Percentiles rank a stretch among this genome's conserved stretches.
Conservation (phyloP, 352 stramenopile genomes). For the Phytophthora cajani region DNA sequence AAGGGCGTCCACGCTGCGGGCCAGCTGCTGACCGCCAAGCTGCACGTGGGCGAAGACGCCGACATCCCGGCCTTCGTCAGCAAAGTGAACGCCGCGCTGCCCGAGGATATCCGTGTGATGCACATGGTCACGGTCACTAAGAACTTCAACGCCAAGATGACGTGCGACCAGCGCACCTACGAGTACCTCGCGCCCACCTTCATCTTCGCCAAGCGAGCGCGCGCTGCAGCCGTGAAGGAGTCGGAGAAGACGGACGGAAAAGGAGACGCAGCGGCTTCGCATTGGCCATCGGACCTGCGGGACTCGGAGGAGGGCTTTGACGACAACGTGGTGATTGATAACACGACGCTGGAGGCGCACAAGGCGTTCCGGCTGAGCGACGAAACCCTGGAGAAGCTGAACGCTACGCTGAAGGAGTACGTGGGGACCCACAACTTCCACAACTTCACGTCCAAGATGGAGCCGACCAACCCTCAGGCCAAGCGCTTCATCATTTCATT, state of each 20-base stretch:
- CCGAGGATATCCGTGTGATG: conserved; percentile 83
- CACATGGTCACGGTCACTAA: conserved; percentile 89
- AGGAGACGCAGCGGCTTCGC: conserved; percentile 6
- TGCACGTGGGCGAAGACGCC: conserved; percentile 69
- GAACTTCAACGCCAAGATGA: conserved; percentile 92
- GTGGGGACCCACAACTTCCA: conserved; percentile 95
- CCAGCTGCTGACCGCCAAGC: conserved; percentile 85
- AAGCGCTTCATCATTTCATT: conserved; percentile 95
- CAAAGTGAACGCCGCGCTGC: conserved; percentile 78
- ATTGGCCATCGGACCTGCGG: conserved; percentile 45
- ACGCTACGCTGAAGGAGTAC: conserved; percentile 68
- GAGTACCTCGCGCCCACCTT: conserved; percentile 92
- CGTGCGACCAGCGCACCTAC: conserved; percentile 90
- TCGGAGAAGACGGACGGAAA: conserved; percentile 11
- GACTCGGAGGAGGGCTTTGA: conserved; percentile 53
- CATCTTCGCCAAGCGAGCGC: conserved; percentile 68
- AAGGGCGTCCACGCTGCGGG: conserved; percentile 92
- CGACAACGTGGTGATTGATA: conserved; percentile 59
- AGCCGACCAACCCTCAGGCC: conserved; percentile 80
- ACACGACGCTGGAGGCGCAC: conserved; percentile 67
- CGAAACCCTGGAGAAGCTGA: conserved; percentile 56
- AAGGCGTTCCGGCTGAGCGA: conserved; percentile 77
- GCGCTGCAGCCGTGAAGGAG: conserved; percentile 1
- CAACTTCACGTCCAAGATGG: conserved; percentile 96
- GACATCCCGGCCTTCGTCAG: conserved; percentile 70